Percentiles rank a stretch among this genome's conserved stretches.
Conservation (phyloP, 2,329 filamentous ascomycete species). For the Venturia pyrina region DNA sequence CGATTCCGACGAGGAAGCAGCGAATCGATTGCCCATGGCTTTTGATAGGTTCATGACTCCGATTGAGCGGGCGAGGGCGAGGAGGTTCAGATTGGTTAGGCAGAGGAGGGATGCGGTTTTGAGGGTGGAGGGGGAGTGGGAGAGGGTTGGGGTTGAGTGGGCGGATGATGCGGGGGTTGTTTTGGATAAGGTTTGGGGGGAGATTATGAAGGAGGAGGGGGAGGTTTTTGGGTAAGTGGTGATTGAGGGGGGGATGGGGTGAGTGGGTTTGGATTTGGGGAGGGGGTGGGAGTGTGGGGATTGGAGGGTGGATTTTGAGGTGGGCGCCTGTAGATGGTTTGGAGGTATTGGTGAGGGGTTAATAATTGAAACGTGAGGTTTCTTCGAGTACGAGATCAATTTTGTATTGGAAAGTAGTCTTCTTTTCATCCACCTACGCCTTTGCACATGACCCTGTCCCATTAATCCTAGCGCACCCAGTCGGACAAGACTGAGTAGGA, state of each 20-base stretch:
- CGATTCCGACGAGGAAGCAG: neutral
- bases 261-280: too few relatives aligned
- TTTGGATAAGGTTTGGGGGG: neutral
- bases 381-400: neutral
- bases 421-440: neutral
- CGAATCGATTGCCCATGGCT: neutral
- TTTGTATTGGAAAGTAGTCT: neutral
- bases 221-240: neutral
- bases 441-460: neutral
- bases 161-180: neutral
- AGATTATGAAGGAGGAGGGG: neutral
- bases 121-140: neutral
- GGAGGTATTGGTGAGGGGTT: too few relatives aligned
- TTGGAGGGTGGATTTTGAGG: neutral
- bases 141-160: neutral
- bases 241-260: too few relatives aligned
- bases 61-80: neutral
- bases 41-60: neutral
- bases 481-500: conserved; percentile 24
- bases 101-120: neutral
- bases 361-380: neutral
- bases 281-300: too few relatives aligned
- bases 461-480: conserved; percentile 21
- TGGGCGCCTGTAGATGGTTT: neutral
- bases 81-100: neutral